Evolutionary conservation across 345 rosid species (phyloP).

Genomic region (Eucalyptus sp.): DNA sequence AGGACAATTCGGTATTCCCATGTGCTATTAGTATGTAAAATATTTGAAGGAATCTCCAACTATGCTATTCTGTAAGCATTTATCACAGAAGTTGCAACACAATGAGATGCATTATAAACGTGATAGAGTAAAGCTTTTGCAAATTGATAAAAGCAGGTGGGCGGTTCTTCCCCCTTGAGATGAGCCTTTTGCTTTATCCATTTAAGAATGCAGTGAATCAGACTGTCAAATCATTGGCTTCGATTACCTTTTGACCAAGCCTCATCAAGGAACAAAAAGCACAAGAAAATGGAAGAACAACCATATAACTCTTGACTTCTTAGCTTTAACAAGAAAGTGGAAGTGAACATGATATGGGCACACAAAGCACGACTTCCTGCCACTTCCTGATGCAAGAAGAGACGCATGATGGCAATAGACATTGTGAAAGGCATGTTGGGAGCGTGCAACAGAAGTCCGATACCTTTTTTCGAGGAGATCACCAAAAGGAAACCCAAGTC

Average conservation of each 20-base stretch:
- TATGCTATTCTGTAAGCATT: not conserved
- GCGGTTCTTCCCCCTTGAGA: too few species aligned
- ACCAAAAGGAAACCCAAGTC: too few species aligned
- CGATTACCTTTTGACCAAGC: slow-evolving; percentile 15
- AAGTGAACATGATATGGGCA: slow-evolving; percentile 66
- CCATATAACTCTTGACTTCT: not conserved
- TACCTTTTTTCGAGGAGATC: too few species aligned
- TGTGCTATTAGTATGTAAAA: too few species aligned
- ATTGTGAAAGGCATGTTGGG: too few species aligned
- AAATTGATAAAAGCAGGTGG: too few species aligned
- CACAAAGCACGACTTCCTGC: too few species aligned
- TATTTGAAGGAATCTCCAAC: not conserved
- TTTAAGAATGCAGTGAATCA: not conserved
- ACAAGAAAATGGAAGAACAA: not conserved
- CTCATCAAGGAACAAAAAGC: not conserved
- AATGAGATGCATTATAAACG: not conserved
- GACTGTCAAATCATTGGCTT: slow-evolving; percentile 9
- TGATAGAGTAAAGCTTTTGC: not conserved
- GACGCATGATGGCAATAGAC: too few species aligned
- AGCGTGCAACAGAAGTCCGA: too few species aligned
- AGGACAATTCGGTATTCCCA: too few species aligned
- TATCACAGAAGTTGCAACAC: not conserved
- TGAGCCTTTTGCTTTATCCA: not conserved
- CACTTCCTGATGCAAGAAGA: too few species aligned
- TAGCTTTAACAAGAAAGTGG: not conserved